These are phyloP conservation scores for Chytridium lagenaria DNA, from an alignment of 371 early-diverging fungal species.

Conservation along the genomic window DNA sequence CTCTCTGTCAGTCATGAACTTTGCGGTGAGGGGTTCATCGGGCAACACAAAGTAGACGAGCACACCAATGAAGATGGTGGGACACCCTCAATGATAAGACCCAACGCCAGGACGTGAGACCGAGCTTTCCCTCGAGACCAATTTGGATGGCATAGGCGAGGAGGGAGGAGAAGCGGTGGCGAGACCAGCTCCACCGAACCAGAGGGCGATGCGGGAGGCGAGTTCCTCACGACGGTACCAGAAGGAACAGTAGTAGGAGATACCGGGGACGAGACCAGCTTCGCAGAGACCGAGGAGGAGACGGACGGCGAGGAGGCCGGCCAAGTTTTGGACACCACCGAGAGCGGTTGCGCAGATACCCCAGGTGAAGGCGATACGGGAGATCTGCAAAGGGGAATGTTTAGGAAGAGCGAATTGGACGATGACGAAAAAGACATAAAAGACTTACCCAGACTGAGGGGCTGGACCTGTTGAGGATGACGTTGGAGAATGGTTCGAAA, in stretches of 20 bases:
- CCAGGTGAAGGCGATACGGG: slow-evolving; percentile 70
- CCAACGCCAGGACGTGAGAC: slow-evolving; percentile 66
- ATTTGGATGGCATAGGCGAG: slow-evolving; percentile 62
- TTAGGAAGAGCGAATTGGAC: not conserved
- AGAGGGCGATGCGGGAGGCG: slow-evolving; percentile 73
- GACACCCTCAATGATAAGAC: slow-evolving; percentile 64
- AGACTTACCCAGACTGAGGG: slow-evolving; percentile 51
- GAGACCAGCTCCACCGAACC: slow-evolving; percentile 66
- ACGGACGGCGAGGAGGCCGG: slow-evolving; percentile 59
- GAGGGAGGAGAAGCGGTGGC: slow-evolving; percentile 78
- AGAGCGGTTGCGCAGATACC: slow-evolving; percentile 66
- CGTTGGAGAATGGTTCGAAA: slow-evolving; percentile 72
- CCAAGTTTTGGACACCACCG: slow-evolving; percentile 46
- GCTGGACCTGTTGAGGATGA: slow-evolving; percentile 64
- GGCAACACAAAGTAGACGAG: slow-evolving; percentile 68
- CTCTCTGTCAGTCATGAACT: slow-evolving; percentile 60
- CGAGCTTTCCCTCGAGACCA: slow-evolving; percentile 62
- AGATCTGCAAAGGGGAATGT: slow-evolving; percentile 45
- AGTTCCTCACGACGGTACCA: slow-evolving; percentile 82
- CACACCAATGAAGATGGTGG: slow-evolving; percentile 67
- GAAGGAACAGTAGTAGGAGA: slow-evolving; percentile 71
- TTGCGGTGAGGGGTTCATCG: slow-evolving; percentile 72
- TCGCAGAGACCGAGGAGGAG: slow-evolving; percentile 72
- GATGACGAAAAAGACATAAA: not conserved
- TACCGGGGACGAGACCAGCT: slow-evolving; percentile 73